Evolutionary conservation across 2,329 filamentous ascomycete genomes (phyloP), one percentile per base, ranked within the genome.

Genomic region (Cyclaneusma minus): DNA sequence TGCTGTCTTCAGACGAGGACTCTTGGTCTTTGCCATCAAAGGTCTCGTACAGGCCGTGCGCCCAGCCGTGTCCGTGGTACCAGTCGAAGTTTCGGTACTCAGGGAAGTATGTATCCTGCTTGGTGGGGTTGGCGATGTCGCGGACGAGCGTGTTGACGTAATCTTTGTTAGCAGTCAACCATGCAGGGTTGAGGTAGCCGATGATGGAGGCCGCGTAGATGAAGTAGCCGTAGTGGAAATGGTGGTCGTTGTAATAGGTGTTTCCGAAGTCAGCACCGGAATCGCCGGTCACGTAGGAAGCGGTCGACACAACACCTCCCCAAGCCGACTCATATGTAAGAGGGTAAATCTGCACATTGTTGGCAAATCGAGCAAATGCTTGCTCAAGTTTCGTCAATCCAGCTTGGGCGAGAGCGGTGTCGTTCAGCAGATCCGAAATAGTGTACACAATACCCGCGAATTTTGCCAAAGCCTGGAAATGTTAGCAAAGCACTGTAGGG

Each of bases 61-160:
- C 87, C 83, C 87, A 94, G 31, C 77, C 84, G 59, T 95, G 89
- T 2, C 87, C 89, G 43, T 91, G 73, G 49, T 75, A 95, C 82
- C 83, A 94, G 52, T 95, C 89, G 44, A 94, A 95, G 30, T 62
- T 69, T 25, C 89, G 69, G 34, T 67, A 85, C 38, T 82, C 74
- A 0, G 87, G 85, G 50, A 91, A 95, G 40, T 70, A 70, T 15
- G 62, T 58, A 45, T 93, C 85, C 11, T 63, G 48, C 3, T 60
- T 45, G 38, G 68, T 74, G 0, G 84, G 74, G 50, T 93, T 93
- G 23, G 84, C 76, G 25, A 67, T 53, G 37, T 98, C 89, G 31
- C 89, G 76, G 25, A 89, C 74, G 23, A 98, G 61, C 36, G 68
- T 70, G 48, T 94, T 81, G 36, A 94, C 74, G 55, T 75, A 95